These are phyloP conservation scores for Naganishia antarctica DNA, from an alignment of 768 basidiomycete species.

Conservation along the genomic window DNA sequence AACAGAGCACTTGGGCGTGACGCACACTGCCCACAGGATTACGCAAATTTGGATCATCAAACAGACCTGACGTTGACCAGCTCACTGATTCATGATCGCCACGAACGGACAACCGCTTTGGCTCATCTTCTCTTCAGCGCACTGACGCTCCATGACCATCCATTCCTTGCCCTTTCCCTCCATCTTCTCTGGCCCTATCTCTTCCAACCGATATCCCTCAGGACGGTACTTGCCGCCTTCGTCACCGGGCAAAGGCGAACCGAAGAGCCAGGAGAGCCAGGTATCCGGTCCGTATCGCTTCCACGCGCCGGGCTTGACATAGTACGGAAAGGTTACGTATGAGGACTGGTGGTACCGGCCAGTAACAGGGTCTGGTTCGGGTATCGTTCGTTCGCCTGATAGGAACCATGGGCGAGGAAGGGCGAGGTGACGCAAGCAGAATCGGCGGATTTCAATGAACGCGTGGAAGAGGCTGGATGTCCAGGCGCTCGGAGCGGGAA, in stretches of 20 bases:
- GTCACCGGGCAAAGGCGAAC: conserved; percentile 16
- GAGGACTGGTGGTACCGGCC: not conserved
- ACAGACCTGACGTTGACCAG: not conserved
- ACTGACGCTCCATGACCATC: conserved; percentile 20
- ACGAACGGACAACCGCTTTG: conserved; percentile 17
- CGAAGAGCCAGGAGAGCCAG: not conserved
- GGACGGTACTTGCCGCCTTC: conserved; percentile 22
- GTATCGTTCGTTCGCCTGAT: not conserved
- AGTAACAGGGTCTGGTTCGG: not conserved
- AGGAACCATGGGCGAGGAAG: conserved; percentile 51
- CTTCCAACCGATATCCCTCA: conserved; percentile 20
- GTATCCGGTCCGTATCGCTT: conserved; percentile 5
- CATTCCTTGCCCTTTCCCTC: conserved; percentile 23
- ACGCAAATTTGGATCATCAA: not conserved
- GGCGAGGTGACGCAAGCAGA: conserved; percentile 62
- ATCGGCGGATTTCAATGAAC: conserved; percentile 66
- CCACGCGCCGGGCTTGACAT: conserved; percentile 22
- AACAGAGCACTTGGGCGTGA: too few species aligned
- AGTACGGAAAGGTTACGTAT: conserved; percentile 23
- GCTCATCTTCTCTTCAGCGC: not conserved
- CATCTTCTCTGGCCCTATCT: conserved; percentile 17
- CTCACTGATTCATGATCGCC: conserved; percentile 11
- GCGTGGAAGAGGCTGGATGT: not conserved
- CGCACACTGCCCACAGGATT: conserved; percentile 1
- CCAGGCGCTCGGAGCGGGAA: not conserved